A percentile compares a stretch with the other conserved stretches of the same genome.
These are phyloP conservation scores for Friedmanniomyces simplex DNA, from an alignment of 495 filamentous ascomycete genomes.

Conservation along the genomic window DNA sequence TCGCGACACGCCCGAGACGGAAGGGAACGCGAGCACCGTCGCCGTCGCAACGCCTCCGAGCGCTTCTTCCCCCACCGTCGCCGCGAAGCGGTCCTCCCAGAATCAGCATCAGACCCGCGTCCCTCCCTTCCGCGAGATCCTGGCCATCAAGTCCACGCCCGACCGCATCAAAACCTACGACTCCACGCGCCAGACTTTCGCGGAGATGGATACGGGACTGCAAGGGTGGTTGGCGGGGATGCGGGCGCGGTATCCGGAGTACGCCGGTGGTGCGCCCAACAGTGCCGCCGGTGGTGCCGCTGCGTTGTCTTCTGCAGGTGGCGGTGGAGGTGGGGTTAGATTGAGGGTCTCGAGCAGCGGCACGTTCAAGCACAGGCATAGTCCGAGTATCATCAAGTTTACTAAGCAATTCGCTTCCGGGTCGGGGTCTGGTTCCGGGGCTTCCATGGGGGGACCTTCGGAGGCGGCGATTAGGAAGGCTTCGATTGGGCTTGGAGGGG, in stretches of 20 bases:
- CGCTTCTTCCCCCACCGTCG: not conserved
- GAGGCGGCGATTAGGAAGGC: not conserved
- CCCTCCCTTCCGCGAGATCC: constrained; percentile 56
- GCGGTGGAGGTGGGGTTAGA: too few relatives aligned
- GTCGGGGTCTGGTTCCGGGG: not conserved
- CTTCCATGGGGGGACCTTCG: not conserved
- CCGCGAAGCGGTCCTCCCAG: not conserved
- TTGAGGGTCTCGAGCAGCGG: not conserved
- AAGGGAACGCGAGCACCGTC: too few relatives aligned
- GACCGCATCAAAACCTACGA: constrained; percentile 63
- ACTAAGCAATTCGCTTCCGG: constrained; percentile 2
- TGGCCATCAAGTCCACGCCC: constrained; percentile 46
- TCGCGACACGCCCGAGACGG: too few relatives aligned
- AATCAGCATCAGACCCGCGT: not conserved
- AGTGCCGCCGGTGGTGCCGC: not conserved
- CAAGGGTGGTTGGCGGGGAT: constrained; percentile 56
- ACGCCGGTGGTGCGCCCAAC: constrained; percentile 32
- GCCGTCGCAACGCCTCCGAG: not conserved
- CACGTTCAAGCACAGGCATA: constrained; percentile 5
- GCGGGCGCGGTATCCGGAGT: constrained; percentile 41
- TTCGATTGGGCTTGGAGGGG: not conserved
- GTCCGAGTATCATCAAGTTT: constrained; percentile 11
- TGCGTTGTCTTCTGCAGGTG: not conserved
- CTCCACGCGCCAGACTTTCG: constrained; percentile 58
- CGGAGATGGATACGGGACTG: constrained; percentile 60